Evolutionary conservation across 805 yeast genomes (phyloP), one percentile per base, ranked within the genome.

Genomic region (Starmerella ratchasimensis): DNA sequence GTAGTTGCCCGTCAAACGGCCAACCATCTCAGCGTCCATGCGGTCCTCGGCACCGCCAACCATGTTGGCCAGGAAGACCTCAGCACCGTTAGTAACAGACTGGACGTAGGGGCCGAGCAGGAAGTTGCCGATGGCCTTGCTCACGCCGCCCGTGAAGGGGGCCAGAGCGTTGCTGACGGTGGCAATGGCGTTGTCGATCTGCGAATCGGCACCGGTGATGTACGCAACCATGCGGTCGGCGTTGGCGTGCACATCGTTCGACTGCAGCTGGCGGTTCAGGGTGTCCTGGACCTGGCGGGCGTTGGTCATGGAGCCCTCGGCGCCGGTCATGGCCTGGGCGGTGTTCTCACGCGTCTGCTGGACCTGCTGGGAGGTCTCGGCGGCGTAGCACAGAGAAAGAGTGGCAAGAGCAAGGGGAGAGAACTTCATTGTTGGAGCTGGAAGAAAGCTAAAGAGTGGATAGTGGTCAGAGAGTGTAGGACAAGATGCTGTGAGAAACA

Each of bases 151-250:
- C 21, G 48, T 44, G 28, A 42, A 20, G 20, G 47, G 47, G 5
- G 45, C 43, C 8, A 47, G 43, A 13, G 47, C 45, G 3, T 38
- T 24, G 17, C 41, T 26, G 8, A 39, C 38, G 20, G 47, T 41
- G 7, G 47, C 56, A 23, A 51, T 38, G 31, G 50, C 48, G 37
- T 52, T 53, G 39, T 55, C 58, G 34, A 50, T 51, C 43, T 53
- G 58, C 24, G 55, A 52, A 36, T 54, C 59, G 20, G 56, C 47
- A n/a, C 57, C 58, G 23, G 58, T 51, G 31, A 55, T 46, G 44
- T 18, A 47, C 25, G 49, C 47, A 10, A 24, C 33, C 14, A 47
- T 20, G 21, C 44, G 45, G 33, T 21, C 42, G 25, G 22, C 25
- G 29, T 28, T 25, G 18, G 42, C 26, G 39, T 42, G 45, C 10